phyloP scores from a whole-genome alignment of 768 basidiomycete species.

The Boletus eberwhitei region DNA sequence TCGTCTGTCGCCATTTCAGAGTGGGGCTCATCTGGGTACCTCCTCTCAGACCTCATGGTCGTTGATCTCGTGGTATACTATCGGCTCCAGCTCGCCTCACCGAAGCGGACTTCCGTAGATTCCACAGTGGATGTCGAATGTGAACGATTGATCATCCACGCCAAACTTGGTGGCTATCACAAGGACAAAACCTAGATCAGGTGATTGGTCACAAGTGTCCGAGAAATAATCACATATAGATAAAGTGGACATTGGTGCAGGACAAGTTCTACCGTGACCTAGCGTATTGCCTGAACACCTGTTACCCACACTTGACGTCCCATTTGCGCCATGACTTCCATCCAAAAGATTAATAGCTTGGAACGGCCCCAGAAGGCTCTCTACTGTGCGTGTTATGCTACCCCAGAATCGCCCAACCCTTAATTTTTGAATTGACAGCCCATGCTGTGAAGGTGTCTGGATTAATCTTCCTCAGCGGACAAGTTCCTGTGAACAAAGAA shows the following conservation, averaged over 20 bases:
- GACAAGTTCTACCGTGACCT: background rate
- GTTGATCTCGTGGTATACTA: background rate
- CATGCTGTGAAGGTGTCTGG: slow-evolving; percentile 57
- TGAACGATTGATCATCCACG: background rate
- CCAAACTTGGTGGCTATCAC: background rate
- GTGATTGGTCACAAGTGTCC: background rate
- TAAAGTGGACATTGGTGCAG: background rate
- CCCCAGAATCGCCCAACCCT: background rate
- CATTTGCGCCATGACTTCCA: slow-evolving; percentile 36
- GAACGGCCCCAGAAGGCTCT: slow-evolving; percentile 36
- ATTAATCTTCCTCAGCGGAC: slow-evolving; percentile 59
- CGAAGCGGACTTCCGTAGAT: background rate
- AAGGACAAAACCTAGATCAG: background rate
- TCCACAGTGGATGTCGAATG: background rate
- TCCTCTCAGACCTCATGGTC: background rate
- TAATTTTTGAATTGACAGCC: slow-evolving; percentile 31
- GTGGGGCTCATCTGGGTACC: background rate
- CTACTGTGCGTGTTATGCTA: slow-evolving; percentile 6
- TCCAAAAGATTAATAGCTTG: slow-evolving; percentile 54
- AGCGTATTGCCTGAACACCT: background rate
- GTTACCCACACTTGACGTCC: background rate
- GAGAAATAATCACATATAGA: slow-evolving; percentile 4
- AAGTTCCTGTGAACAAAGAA: slow-evolving; percentile 48
- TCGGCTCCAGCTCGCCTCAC: background rate
- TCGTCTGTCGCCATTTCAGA: slow-evolving; percentile 10